Evolutionary conservation across 2,329 filamentous ascomycete genomes (phyloP).

Genomic region (Aureobasidium lini): DNA sequence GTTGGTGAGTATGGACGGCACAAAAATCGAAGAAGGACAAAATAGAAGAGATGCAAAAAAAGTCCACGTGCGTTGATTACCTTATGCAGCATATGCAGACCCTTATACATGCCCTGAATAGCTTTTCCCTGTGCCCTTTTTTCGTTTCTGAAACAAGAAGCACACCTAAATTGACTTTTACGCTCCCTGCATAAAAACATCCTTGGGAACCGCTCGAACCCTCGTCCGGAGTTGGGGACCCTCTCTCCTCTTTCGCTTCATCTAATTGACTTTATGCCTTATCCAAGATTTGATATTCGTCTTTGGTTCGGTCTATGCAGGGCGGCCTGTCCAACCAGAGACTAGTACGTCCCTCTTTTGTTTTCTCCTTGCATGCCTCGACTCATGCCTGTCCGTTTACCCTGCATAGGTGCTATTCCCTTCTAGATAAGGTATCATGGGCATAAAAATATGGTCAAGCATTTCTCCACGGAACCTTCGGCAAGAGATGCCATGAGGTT

Average conservation of each 20-base stretch:
- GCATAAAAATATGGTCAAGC: neutral
- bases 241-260: neutral
- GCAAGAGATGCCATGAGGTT: neutral
- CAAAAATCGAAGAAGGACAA: neutral
- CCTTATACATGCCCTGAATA: neutral
- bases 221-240: neutral
- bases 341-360: neutral
- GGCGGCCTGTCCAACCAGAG: neutral
- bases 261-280: neutral
- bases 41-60: too few relatives aligned
- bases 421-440: too few relatives aligned
- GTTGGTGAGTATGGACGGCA: too few relatives aligned
- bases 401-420: neutral
- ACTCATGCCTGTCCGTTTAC: neutral
- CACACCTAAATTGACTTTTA: neutral
- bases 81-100: neutral
- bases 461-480: neutral
- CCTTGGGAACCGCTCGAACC: neutral
- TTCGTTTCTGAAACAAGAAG: neutral
- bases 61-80: too few relatives aligned
- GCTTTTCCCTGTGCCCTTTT: neutral
- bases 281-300: neutral
- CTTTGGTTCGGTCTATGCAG: neutral
- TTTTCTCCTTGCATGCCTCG: neutral
- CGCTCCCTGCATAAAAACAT: neutral